Percentiles rank a stretch among this genome's conserved stretches.
Conservation (phyloP, 768 basidiomycete species). For the Lactarius hatsudake region DNA sequence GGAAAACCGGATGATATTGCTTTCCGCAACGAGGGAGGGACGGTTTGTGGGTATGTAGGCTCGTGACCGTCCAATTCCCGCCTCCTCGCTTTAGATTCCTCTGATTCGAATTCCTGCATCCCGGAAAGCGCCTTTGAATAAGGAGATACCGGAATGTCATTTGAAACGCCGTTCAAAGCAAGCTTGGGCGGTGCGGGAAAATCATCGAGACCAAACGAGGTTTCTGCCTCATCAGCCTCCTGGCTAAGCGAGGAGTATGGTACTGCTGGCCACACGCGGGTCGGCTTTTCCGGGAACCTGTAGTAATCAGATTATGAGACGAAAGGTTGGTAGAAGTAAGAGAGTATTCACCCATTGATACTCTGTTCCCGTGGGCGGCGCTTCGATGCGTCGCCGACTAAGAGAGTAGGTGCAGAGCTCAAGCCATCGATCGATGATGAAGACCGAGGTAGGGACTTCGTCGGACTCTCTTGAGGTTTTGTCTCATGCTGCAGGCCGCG, state of each 20-base stretch:
- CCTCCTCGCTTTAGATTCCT: constrained; percentile 43
- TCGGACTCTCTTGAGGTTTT: constrained; percentile 9
- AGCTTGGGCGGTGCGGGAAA: constrained; percentile 58
- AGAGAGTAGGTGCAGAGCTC: neutral
- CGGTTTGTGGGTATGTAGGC: constrained; percentile 43
- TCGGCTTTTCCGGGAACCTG: constrained; percentile 5
- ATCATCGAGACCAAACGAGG: constrained; percentile 28
- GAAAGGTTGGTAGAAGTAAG: neutral
- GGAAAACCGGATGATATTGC: constrained; percentile 45
- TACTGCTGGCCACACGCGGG: constrained; percentile 42
- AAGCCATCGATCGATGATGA: constrained; percentile 25
- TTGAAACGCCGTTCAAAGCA: constrained; percentile 67
- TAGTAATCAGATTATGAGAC: neutral
- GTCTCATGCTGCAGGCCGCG: constrained; percentile 35
- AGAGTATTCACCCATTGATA: constrained; percentile 18
- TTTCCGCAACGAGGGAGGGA: constrained; percentile 33
- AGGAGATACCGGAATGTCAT: constrained; percentile 50
- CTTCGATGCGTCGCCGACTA: neutral
- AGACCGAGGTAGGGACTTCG: constrained; percentile 8
- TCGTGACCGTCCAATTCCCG: constrained; percentile 51
- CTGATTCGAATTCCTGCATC: constrained; percentile 43
- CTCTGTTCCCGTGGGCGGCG: neutral
- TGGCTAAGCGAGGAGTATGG: constrained; percentile 40
- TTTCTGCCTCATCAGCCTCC: constrained; percentile 10
- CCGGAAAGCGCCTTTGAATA: constrained; percentile 31